Evolutionary conservation across 306 rosid species (phyloP), one percentile per base, ranked within the genome.

Genomic region (Cotoneaster glaucophyllus): DNA sequence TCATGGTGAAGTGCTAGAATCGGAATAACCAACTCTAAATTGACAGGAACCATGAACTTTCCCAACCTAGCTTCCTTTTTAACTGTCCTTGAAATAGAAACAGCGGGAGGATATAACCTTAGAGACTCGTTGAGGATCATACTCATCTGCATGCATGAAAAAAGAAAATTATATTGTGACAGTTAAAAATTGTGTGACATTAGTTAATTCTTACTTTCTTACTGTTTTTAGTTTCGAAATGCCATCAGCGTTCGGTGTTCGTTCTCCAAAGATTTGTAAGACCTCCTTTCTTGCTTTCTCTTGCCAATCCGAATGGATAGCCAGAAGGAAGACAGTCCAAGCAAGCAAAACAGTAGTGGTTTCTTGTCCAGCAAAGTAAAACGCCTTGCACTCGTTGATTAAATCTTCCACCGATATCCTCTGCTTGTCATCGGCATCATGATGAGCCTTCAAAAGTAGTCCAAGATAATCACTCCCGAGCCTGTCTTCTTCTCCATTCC

Each of bases 261-360:
- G 68, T 37, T 70, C 69, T 24, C 79, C 82, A 32, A 82, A 74
- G 56, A 78, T 4, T 26, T 64, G 52, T 19, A 69, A 12, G 2
- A 82, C 85, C 69, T 83, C 86, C 53, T 79, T 72, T 73, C 84
- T 79, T 57, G 81, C 86, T 71, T 75, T 69, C 59, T 83, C 81
- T 71, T 83, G 86, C 86, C 86, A 83, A 34, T 83, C 84, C 1
- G 34, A 44, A 19, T 83, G 78, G 41, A 79, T 37, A 17, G 84
- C 78, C 15, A 79, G 74, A n/a, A 83, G 81, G 39, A 75, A 45
- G 11, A 79, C 71, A 26, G 79, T 67, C 86, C 86, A 83, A 22
- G 76, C 34, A 37, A 83, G 81, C 76, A 79, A 48, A 11, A 54
- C 67, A 13, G 18, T 75, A 15, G 84, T 79, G 67, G 84, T 83